Percentiles rank a stretch among this genome's conserved stretches.
phyloP scores from a whole-genome alignment of 148 eudicot genomes.

The Rhododendron ovatum region DNA sequence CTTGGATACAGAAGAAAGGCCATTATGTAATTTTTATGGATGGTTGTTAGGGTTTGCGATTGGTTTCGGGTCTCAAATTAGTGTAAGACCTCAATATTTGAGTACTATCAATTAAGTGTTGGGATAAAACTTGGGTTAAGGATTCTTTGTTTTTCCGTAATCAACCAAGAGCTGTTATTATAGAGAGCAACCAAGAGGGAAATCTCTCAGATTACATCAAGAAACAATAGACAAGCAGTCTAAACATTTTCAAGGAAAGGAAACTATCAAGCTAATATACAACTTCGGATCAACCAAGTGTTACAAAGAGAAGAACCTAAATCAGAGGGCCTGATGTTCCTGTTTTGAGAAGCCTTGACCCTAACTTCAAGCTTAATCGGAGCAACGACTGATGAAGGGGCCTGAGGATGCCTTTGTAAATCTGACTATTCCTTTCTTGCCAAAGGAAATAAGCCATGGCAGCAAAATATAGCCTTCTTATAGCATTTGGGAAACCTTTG shows the following conservation, averaged over 20 bases:
- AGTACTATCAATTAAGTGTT: neutral
- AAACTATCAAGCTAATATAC: neutral
- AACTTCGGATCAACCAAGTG: neutral
- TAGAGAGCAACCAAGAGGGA: neutral
- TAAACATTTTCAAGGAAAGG: neutral
- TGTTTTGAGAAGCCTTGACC: neutral
- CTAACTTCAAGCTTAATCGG: neutral
- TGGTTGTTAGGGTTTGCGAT: neutral
- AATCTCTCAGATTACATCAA: neutral
- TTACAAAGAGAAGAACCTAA: neutral
- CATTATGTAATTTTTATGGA: neutral
- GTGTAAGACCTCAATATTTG: neutral
- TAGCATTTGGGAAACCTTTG: neutral
- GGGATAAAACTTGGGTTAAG: neutral
- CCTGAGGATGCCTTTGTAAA: neutral
- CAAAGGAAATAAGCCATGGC: neutral
- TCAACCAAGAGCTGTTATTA: neutral
- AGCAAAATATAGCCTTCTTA: neutral
- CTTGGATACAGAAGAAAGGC: neutral
- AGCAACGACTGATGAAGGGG: neutral
- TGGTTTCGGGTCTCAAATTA: neutral
- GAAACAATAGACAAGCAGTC: neutral
- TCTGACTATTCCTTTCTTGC: neutral
- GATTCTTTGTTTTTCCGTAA: neutral
- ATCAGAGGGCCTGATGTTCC: neutral